phyloP scores from a whole-genome alignment of 2,329 filamentous ascomycete genomes.

The Pezicula neosporulosa region DNA sequence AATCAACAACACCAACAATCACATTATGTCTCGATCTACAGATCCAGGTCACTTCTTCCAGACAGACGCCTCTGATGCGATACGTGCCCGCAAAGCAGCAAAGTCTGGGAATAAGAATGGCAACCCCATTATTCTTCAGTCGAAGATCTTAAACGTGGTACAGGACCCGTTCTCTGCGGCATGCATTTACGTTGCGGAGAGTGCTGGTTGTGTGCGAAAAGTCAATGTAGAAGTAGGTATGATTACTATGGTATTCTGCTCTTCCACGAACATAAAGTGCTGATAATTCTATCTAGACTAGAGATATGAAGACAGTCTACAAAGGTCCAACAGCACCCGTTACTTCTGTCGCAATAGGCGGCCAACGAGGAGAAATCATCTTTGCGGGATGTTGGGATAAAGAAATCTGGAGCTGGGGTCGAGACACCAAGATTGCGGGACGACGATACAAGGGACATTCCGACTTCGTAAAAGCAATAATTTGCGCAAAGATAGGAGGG shows the following conservation, averaged over 20 bases:
- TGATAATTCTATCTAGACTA: slow-evolving; percentile 29
- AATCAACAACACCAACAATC: neutral
- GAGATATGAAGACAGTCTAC: slow-evolving; percentile 48
- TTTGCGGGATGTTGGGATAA: slow-evolving; percentile 97
- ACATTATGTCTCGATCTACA: slow-evolving; percentile 60
- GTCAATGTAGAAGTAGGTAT: slow-evolving; percentile 72
- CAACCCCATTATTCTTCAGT: slow-evolving; percentile 73
- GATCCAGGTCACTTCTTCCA: slow-evolving; percentile 87
- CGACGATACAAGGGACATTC: slow-evolving; percentile 70
- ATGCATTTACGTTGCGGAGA: slow-evolving; percentile 78
- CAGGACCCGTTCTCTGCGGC: slow-evolving; percentile 60
- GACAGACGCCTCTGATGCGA: slow-evolving; percentile 52
- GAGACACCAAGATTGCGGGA: slow-evolving; percentile 49
- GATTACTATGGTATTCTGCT: neutral
- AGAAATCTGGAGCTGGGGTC: slow-evolving; percentile 80
- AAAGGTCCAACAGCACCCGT: slow-evolving; percentile 76
- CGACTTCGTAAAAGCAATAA: slow-evolving; percentile 87
- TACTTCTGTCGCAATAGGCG: slow-evolving; percentile 69
- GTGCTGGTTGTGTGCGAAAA: slow-evolving; percentile 73
- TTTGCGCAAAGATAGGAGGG: slow-evolving; percentile 57
- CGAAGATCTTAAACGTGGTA: slow-evolving; percentile 78
- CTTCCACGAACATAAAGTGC: slow-evolving; percentile 3
- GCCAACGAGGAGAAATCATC: slow-evolving; percentile 52
- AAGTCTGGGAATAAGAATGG: slow-evolving; percentile 77
- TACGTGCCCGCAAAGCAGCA: slow-evolving; percentile 58